phyloP scores from a whole-genome alignment of 176 grass and related monocot species.

The Aegilops umbellulata region DNA sequence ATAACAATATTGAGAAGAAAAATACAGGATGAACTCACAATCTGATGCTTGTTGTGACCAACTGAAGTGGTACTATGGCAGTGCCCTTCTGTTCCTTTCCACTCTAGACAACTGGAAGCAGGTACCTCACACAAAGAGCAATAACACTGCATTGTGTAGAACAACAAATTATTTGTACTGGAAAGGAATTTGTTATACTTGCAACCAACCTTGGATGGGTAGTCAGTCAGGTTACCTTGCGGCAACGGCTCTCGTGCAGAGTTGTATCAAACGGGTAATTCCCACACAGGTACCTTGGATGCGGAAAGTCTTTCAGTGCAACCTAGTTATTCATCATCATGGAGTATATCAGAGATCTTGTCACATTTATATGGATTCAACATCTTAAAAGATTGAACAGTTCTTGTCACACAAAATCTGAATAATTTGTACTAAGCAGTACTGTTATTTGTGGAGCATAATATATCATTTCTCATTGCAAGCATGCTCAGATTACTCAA shows the following conservation, averaged over 20 bases:
- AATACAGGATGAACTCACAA: constrained; percentile 1
- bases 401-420: not conserved
- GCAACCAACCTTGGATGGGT: not conserved
- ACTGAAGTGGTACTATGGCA: constrained; percentile 19
- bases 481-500: not conserved
- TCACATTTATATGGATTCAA: not conserved
- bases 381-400: not conserved
- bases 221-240: constrained; percentile 38
- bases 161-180: not conserved
- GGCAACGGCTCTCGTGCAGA: constrained; percentile 34
- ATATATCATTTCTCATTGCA: not conserved
- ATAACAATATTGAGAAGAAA: not conserved
- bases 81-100: constrained; percentile 35
- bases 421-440: not conserved
- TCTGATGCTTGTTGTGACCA: not conserved
- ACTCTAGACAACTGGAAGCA: constrained; percentile 36
- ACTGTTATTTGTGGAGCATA: not conserved
- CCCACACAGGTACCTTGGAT: constrained; percentile 66
- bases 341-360: constrained; percentile 5
- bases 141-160: constrained; percentile 51
- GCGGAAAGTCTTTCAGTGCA: constrained; percentile 62
- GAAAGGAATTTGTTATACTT: not conserved
- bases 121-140: constrained; percentile 42
- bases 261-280: constrained; percentile 51
- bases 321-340: constrained; percentile 31